phyloP scores from a whole-genome alignment of 2,329 filamentous ascomycete species.

The Trichoderma brevicompactum region DNA sequence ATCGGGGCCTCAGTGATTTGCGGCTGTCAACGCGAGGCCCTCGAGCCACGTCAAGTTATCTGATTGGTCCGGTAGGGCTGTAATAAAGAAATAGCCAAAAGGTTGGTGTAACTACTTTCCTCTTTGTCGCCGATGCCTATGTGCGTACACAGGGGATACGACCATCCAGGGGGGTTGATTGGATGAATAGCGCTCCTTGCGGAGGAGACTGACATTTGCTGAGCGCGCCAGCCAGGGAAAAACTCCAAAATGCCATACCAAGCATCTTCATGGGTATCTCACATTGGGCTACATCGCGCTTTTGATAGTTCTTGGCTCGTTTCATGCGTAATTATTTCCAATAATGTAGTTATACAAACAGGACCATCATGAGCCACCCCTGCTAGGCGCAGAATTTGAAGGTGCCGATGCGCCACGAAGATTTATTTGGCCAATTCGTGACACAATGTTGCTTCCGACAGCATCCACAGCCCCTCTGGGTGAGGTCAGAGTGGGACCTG shows the following conservation, averaged over 20 bases:
- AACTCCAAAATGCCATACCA: not conserved
- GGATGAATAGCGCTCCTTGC: not conserved
- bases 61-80: constrained; percentile 8
- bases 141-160: not conserved
- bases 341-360: not conserved
- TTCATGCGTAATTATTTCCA: not conserved
- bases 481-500: constrained; percentile 79
- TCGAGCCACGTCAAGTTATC: constrained; percentile 16
- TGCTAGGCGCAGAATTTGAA: constrained; percentile 30
- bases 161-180: constrained; percentile 17
- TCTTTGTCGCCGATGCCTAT: not conserved
- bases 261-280: not conserved
- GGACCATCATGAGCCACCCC: constrained; percentile 24
- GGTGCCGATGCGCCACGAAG: constrained; percentile 56
- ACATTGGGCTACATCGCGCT: not conserved
- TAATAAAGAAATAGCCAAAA: constrained; percentile 4
- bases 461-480: constrained; percentile 92
- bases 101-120: constrained; percentile 2
- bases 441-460: constrained; percentile 87
- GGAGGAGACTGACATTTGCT: constrained; percentile 2
- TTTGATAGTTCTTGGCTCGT: not conserved
- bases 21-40: not conserved
- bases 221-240: not conserved
- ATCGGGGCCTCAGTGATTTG: not conserved
- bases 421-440: constrained; percentile 81